phyloP scores from a whole-genome alignment of 129 eudicot genomes.

The Arctium lappa region DNA sequence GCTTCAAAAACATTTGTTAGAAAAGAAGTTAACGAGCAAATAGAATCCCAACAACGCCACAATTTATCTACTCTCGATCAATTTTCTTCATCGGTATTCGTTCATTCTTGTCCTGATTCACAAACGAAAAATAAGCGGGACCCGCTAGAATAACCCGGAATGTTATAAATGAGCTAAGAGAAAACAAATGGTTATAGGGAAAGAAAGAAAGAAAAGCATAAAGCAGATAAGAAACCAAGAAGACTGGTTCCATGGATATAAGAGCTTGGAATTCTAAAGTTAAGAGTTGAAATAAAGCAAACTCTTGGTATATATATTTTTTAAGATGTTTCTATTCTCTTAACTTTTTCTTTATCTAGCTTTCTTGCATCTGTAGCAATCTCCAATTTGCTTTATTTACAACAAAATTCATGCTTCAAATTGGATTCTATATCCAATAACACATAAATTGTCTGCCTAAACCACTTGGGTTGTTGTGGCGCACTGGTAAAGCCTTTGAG shows the following conservation, averaged over 20 bases:
- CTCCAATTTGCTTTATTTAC: slow-evolving; percentile 34
- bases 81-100: not conserved
- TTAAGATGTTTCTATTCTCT: slow-evolving; percentile 39
- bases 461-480: too few relatives aligned
- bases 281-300: slow-evolving; percentile 56
- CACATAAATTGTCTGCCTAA: not conserved
- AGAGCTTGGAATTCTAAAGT: slow-evolving; percentile 77
- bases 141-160: not conserved
- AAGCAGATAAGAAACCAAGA: slow-evolving; percentile 72
- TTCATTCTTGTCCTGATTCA: slow-evolving; percentile 10
- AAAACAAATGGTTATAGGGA: slow-evolving; percentile 27
- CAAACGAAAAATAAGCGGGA: slow-evolving; percentile 13
- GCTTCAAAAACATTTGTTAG: not conserved
- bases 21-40: not conserved
- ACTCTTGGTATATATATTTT: slow-evolving; percentile 26
- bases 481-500: too few relatives aligned
- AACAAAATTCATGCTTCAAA: not conserved
- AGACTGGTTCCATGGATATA: slow-evolving; percentile 52
- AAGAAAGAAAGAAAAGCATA: slow-evolving; percentile 69
- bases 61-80: not conserved
- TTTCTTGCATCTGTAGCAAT: slow-evolving; percentile 65
- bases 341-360: slow-evolving; percentile 55
- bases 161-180: not conserved
- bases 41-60: not conserved
- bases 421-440: slow-evolving; percentile 5